phyloP scores from a whole-genome alignment of 257 asterid genomes.

The Thymus mandschuricus region DNA sequence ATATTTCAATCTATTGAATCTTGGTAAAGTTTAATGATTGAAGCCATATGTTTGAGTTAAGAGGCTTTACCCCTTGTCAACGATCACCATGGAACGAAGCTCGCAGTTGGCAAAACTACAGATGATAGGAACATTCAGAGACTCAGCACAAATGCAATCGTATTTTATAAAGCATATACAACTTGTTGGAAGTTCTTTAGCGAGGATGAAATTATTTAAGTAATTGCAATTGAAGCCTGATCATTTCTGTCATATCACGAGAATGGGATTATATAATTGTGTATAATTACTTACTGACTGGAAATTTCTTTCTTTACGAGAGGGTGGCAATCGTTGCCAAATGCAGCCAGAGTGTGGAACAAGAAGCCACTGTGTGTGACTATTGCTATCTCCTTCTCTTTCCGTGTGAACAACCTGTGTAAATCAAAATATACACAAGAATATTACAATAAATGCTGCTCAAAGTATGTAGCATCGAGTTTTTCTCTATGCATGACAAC shows the following conservation, averaged over 20 bases:
- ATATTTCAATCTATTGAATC: slow-evolving; percentile 16
- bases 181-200: slow-evolving; percentile 3
- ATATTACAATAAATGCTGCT: slow-evolving; percentile 16
- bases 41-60: slow-evolving; percentile 14
- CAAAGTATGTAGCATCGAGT: not conserved
- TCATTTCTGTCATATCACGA: not conserved
- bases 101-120: slow-evolving; percentile 90
- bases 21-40: not conserved
- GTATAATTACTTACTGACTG: slow-evolving; percentile 58
- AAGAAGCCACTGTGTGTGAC: slow-evolving; percentile 94
- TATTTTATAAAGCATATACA: slow-evolving; percentile 3
- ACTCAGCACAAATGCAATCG: slow-evolving; percentile 7
- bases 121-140: slow-evolving; percentile 16
- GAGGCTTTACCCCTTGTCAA: slow-evolving; percentile 64
- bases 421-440: slow-evolving; percentile 23
- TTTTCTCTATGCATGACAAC: not conserved
- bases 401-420: slow-evolving; percentile 70
- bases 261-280: not conserved
- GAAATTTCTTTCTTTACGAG: slow-evolving; percentile 68
- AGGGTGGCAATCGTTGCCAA: slow-evolving; percentile 77
- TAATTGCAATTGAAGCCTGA: not conserved
- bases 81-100: slow-evolving; percentile 86
- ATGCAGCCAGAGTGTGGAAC: slow-evolving; percentile 64
- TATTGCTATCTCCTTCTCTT: slow-evolving; percentile 90
- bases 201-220: not conserved